Conservation (phyloP, 768 basidiomycete genomes). For the Boletus tomentosulus region DNA sequence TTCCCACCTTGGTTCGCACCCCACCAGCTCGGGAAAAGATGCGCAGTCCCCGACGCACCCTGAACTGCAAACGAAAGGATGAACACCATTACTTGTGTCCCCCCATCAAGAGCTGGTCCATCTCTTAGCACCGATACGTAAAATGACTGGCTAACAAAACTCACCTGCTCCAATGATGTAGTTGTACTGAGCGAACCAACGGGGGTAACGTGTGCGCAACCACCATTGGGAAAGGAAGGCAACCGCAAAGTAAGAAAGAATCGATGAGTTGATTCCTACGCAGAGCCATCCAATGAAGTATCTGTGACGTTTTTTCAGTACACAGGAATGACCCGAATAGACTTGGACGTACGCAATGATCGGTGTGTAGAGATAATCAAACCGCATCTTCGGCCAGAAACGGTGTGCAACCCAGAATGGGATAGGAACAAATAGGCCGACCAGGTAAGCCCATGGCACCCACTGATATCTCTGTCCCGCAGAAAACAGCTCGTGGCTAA, state of each 20-base stretch:
- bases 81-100: slow-evolving; percentile 51
- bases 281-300: no score
- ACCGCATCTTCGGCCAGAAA: slow-evolving; percentile 30
- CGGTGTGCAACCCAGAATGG: slow-evolving; percentile 40
- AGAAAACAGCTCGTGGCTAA: slow-evolving; percentile 34
- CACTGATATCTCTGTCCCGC: slow-evolving; percentile 33
- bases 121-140: not conserved
- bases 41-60: slow-evolving; percentile 45
- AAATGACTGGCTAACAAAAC: not conserved
- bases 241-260: no score
- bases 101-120: slow-evolving; percentile 33
- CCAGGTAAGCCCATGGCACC: slow-evolving; percentile 37
- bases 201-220: no score
- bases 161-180: no score
- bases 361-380: slow-evolving; percentile 32
- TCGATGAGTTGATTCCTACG: no score
- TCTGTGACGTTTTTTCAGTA: no score
- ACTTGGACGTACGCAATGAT: slow-evolving; percentile 22
- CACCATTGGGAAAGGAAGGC: no score
- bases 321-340: not conserved
- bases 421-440: slow-evolving; percentile 35
- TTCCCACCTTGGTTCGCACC: slow-evolving; percentile 51
- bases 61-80: slow-evolving; percentile 48
- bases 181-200: no score
- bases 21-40: slow-evolving; percentile 56